These are phyloP conservation scores for Lagerstroemia speciosa DNA, from an alignment of 345 rosid species.

Conservation along the genomic window DNA sequence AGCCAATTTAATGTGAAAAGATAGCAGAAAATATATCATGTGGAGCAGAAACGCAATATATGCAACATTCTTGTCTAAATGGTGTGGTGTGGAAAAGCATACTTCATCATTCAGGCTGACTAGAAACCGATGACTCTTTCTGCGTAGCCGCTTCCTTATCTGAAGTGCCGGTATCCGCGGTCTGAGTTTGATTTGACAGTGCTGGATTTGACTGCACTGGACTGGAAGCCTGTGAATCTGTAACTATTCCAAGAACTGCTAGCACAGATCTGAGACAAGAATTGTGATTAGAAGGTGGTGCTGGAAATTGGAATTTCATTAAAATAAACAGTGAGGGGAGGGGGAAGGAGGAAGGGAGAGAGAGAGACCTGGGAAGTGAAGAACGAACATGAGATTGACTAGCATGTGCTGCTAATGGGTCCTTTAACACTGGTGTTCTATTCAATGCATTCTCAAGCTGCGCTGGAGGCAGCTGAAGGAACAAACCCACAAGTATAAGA, in stretches of 20 bases:
- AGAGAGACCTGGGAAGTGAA: conserved; percentile 69
- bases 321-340: neutral
- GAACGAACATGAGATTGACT: conserved; percentile 66
- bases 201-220: conserved; percentile 25
- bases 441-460: conserved; percentile 87
- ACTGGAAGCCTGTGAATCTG: conserved; percentile 52
- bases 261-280: conserved; percentile 47
- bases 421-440: conserved; percentile 51
- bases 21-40: too few relatives aligned
- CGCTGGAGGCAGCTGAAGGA: conserved; percentile 77
- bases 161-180: conserved; percentile 43
- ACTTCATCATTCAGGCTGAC: neutral
- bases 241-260: conserved; percentile 67
- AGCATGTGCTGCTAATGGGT: conserved; percentile 79
- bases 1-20: too few relatives aligned
- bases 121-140: conserved; percentile 42
- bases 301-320: neutral
- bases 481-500: neutral
- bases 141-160: conserved; percentile 42
- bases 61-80: too few relatives aligned
- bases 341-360: neutral
- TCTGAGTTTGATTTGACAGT: conserved; percentile 37
- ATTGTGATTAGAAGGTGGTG: conserved; percentile 6
- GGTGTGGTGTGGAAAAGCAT: too few relatives aligned
- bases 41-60: too few relatives aligned